Evolutionary conservation across 176 grass and related monocot species (phyloP), one percentile per base, ranked within the genome.

Genomic region (Cenchrus purpureus): DNA sequence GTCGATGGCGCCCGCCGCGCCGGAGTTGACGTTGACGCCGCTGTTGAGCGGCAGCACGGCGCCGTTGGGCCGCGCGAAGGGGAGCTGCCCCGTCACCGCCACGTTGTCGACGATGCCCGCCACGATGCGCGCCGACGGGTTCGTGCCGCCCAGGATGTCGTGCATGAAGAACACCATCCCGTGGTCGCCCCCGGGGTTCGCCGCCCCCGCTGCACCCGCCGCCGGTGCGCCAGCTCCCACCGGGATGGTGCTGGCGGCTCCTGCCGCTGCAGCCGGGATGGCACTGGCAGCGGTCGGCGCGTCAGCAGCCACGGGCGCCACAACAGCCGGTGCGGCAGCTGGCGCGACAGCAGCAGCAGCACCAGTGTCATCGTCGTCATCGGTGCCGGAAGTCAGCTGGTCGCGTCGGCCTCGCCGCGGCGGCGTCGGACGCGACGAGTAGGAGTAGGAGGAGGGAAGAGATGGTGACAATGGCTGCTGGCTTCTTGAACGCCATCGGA

Each of bases 121-220:
- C 57, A 93, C 85, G 65, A 93, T 93, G 55, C 91, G 91, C 67
- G 91, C 88, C 50, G 91, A 93, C 13, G 91, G 91, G 86, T 93
- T 93, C 73, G 91, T 83, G 22, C 91, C 91, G 0, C 91, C 91
- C 12, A 93, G 88, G 65, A 93, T 88, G 78, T 93, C 88, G 59
- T 91, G 91, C 91, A 93, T 93, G 79, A 86, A 93, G 86, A 93
- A 93, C 0, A 63, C 74, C 77, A 93, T 83, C 11, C 73, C 78
- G 67, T 86, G 88, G 32, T 90, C 88, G 17, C 15, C 73, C 1
- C 32, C 45, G 2, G 68, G 48, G 83, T 16, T 51, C 15, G 45
- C 45, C 0, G 9, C 55, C 11, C 2, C 5, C 0, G 55, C 7
- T 9, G 7, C 45, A 46, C 7, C 45, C 45, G 45, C 7, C 45